Evolutionary conservation across 257 asterid species (phyloP), one percentile per base, ranked within the genome.

Genomic region (Lithospermum erythrorhizon): DNA sequence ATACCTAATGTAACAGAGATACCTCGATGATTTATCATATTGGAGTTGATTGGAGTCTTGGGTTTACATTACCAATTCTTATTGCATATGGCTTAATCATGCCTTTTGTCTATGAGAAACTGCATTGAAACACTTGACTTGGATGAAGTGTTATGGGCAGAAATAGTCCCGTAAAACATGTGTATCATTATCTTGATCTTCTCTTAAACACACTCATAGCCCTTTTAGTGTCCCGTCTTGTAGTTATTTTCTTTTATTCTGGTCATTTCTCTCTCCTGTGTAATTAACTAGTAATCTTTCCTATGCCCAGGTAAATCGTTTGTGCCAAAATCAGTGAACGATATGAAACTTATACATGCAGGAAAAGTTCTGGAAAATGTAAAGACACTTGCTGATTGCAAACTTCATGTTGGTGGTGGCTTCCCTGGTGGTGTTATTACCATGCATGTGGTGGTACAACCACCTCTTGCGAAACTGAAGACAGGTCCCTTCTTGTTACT

Each of bases 361-460:
- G 87, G 90, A 61, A 78, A 64, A 66, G 68, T 83, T 58, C 70
- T 80, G 76, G 87, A 75, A 59, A 76, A 83, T 56, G 82, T 75
- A 27, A 76, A 72, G 66, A 83, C 90, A 21, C 81, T 83, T 62
- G 82, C 79, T 0, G 84, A 83, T 75, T 75, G 74, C 56, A 72
- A 73, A 55, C 70, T 62, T 25, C 78, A 68, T 18, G 68, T 61
- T 23, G 80, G 65, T 23, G 80, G 65, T 62, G 90, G 78, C 62
- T 70, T 78, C 64, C 75, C 84, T 37, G 65, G 75, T 47, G 86
- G 79, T 59, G 79, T 76, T 55, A 64, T 78, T 66, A 83, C 87
- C 14, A 80, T 83, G 90, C 90, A 80, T 62, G 75, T 80, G 62
- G 90, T 83, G 32, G 82, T 83, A 62, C 90, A 83, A 68, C 87